Conservation (phyloP, 1,139 yeast species). For the Debaryomycetaceae sp. region DNA sequence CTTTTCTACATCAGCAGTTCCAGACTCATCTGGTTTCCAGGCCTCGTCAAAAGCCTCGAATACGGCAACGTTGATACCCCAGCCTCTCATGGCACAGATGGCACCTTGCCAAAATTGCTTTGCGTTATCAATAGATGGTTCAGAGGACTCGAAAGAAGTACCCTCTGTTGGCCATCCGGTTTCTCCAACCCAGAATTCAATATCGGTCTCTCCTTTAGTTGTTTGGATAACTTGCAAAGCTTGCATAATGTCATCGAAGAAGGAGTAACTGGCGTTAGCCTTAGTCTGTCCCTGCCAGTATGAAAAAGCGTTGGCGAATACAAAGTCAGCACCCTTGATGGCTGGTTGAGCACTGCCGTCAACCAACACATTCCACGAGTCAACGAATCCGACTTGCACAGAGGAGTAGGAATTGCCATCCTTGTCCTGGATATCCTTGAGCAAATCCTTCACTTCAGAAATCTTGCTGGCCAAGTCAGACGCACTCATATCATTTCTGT, state of each 20-base stretch:
- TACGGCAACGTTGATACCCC: conserved; percentile 90
- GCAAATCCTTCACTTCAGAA: conserved; percentile 50
- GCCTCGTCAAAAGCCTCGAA: conserved; percentile 95
- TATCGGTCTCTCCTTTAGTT: conserved; percentile 77
- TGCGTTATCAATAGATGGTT: conserved; percentile 74
- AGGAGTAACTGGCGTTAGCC: conserved; percentile 78
- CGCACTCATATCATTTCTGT: conserved; percentile 79
- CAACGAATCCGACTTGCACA: conserved; percentile 86
- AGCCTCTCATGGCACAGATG: conserved; percentile 86
- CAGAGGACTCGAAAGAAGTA: conserved; percentile 58
- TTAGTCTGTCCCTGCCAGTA: conserved; percentile 97
- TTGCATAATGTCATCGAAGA: conserved; percentile 95
- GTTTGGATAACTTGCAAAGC: conserved; percentile 85
- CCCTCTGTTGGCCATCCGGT: conserved; percentile 98
- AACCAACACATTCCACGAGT: conserved; percentile 90
- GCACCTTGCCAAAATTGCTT: conserved; percentile 79
- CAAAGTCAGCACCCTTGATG: conserved; percentile 74
- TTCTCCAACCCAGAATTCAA: conserved; percentile 94
- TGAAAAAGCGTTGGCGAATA: conserved; percentile 91
- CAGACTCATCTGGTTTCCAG: conserved; percentile 91
- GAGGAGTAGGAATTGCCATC: conserved; percentile 72
- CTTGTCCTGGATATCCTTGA: conserved; percentile 65
- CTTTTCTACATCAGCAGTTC: conserved; percentile 80
- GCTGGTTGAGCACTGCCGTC: conserved; percentile 71
- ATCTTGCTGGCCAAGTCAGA: conserved; percentile 63